Evolutionary conservation across 192 early-diverging fungal species (phyloP).

Genomic region (Podila epigama): DNA sequence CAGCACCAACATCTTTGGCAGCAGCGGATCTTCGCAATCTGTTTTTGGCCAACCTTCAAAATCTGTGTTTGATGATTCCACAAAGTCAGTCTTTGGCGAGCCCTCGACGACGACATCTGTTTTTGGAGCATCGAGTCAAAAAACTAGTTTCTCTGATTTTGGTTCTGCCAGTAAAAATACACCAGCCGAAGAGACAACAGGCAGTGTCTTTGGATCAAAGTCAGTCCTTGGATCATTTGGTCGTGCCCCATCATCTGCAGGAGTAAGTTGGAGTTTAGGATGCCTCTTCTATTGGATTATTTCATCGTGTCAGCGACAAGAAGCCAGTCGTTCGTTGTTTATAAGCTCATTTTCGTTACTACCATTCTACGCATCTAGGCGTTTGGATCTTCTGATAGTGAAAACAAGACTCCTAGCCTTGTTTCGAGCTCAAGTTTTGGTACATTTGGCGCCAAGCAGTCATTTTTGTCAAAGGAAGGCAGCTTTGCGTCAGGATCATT

Average conservation of each 20-base stretch:
- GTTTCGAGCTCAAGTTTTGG: slow-evolving; percentile 1
- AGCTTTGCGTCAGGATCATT: slow-evolving; percentile 34
- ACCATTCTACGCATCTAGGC: neutral
- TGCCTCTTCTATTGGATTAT: neutral
- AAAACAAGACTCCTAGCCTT: neutral
- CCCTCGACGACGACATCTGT: slow-evolving; percentile 7
- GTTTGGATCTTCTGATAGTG: slow-evolving; percentile 1
- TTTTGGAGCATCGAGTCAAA: slow-evolving; percentile 25
- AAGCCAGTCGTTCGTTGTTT: no score
- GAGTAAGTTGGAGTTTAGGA: neutral
- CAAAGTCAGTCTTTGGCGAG: slow-evolving; percentile 31
- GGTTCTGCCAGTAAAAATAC: neutral
- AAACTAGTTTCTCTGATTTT: slow-evolving; percentile 6
- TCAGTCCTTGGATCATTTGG: slow-evolving; percentile 29
- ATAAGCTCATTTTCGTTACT: neutral
- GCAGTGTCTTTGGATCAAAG: slow-evolving; percentile 33
- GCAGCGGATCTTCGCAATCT: neutral
- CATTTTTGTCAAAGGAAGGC: slow-evolving; percentile 24
- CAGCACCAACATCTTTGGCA: slow-evolving; percentile 28
- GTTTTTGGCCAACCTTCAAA: neutral
- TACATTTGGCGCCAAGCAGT: slow-evolving; percentile 32
- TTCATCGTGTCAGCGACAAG: no score
- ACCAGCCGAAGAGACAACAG: slow-evolving; percentile 23
- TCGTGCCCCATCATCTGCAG: neutral
- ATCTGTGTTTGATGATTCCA: slow-evolving; percentile 2